Percentiles rank a stretch among this genome's conserved stretches.
Conservation (phyloP, 176 grass and related monocot genomes). For the Triticum monococcum region DNA sequence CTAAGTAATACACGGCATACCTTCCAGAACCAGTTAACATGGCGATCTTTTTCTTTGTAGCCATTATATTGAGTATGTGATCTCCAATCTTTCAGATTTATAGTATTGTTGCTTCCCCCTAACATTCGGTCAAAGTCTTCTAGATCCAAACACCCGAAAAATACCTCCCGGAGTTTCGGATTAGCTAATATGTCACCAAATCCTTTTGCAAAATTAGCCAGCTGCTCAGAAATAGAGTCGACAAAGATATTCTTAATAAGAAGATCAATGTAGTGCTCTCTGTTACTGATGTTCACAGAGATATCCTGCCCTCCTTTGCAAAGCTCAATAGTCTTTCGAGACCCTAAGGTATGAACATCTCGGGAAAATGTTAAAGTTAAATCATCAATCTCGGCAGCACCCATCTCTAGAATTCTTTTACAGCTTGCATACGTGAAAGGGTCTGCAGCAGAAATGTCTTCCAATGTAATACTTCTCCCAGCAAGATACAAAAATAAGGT, state of each 20-base stretch:
- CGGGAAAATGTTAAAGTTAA: slow-evolving; percentile 80
- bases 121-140: slow-evolving; percentile 87
- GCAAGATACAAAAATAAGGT: slow-evolving; percentile 84
- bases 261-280: slow-evolving; percentile 74
- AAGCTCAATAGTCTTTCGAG: slow-evolving; percentile 71
- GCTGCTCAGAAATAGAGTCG: slow-evolving; percentile 75
- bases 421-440: slow-evolving; percentile 79
- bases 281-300: slow-evolving; percentile 78
- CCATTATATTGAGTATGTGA: slow-evolving; percentile 92
- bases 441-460: slow-evolving; percentile 84
- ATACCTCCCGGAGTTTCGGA: slow-evolving; percentile 48
- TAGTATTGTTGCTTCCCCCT: slow-evolving; percentile 59
- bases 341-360: slow-evolving; percentile 75
- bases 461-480: slow-evolving; percentile 74
- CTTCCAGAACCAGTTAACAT: slow-evolving; percentile 95
- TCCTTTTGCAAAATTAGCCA: slow-evolving; percentile 64
- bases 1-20: slow-evolving; percentile 36
- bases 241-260: slow-evolving; percentile 87
- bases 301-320: slow-evolving; percentile 80
- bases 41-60: slow-evolving; percentile 83
- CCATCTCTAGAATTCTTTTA: slow-evolving; percentile 90
- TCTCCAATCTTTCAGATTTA: slow-evolving; percentile 93
- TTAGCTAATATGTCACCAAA: slow-evolving; percentile 84
- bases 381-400: slow-evolving; percentile 73
- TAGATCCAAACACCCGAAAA: slow-evolving; percentile 84